Conservation (phyloP, 1,284 basidiomycete species). For the Malassezia psittaci region DNA sequence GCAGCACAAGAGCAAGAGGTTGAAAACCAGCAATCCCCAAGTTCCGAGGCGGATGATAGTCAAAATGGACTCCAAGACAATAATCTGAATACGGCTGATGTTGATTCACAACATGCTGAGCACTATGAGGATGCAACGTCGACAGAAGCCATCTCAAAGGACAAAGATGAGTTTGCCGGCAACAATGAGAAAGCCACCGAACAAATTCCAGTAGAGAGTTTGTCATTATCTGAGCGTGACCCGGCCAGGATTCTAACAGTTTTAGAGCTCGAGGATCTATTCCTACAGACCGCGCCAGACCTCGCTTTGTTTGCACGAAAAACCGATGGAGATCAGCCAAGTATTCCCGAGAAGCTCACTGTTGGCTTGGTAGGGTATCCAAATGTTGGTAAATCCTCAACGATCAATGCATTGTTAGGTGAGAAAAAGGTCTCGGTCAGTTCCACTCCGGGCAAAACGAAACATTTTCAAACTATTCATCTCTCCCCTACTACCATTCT, state of each 20-base stretch:
- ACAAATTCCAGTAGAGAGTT: not conserved
- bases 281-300: slow-evolving; percentile 66
- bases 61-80: not conserved
- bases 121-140: too few species aligned
- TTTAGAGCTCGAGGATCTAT: slow-evolving; percentile 77
- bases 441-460: slow-evolving; percentile 65
- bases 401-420: slow-evolving; percentile 46
- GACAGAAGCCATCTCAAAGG: too few species aligned
- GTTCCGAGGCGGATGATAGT: too few species aligned
- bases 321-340: not conserved
- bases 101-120: too few species aligned
- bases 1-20: slow-evolving; percentile 39
- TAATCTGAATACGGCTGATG: too few species aligned
- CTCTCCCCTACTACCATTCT: slow-evolving; percentile 75
- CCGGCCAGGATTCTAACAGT: slow-evolving; percentile 75
- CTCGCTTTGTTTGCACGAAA: slow-evolving; percentile 52
- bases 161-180: too few species aligned
- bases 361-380: slow-evolving; percentile 63
- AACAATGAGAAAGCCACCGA: too few species aligned
- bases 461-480: slow-evolving; percentile 97
- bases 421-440: slow-evolving; percentile 47
- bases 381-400: slow-evolving; percentile 47
- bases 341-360: slow-evolving; percentile 53
- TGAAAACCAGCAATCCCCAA: not conserved
- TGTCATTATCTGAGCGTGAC: slow-evolving; percentile 50